These are phyloP conservation scores for Trichoderma koningiopsis DNA, from an alignment of 2,329 filamentous ascomycete genomes.

Conservation along the genomic window DNA sequence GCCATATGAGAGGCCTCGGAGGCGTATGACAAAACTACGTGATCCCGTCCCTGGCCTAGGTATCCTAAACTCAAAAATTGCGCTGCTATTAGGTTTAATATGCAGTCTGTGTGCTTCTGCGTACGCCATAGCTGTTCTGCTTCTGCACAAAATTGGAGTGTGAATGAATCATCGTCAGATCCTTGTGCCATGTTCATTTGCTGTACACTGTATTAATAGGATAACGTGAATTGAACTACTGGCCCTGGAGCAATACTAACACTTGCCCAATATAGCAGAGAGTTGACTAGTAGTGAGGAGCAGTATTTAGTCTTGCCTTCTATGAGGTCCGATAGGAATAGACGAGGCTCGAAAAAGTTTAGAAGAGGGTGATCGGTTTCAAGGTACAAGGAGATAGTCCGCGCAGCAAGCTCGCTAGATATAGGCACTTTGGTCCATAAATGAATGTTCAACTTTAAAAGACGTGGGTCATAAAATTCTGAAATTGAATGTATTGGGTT, in stretches of 20 bases:
- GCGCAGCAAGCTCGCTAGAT: constrained; percentile 36
- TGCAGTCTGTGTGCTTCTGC: constrained; percentile 30
- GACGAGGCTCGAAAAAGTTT: constrained; percentile 39
- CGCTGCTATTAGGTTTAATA: constrained; percentile 37
- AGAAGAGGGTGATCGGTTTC: constrained; percentile 44
- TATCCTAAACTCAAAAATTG: constrained; percentile 40
- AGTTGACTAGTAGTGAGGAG: constrained; percentile 39
- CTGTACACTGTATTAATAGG: constrained; percentile 29
- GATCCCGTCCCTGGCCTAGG: constrained; percentile 41
- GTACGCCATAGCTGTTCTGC: constrained; percentile 35
- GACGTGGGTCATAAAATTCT: no score
- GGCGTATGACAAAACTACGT: constrained; percentile 38
- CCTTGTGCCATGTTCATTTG: constrained; percentile 42
- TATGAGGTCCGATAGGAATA: constrained; percentile 42
- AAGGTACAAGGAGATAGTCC: constrained; percentile 42
- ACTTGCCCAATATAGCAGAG: constrained; percentile 41
- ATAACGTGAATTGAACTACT: not conserved
- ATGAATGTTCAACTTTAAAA: no score
- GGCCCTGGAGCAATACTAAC: constrained; percentile 28
- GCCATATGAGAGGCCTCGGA: constrained; percentile 37
- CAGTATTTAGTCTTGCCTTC: constrained; percentile 32
- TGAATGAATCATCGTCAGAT: constrained; percentile 26
- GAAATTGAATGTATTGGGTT: no score
- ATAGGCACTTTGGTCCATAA: constrained; percentile 41
- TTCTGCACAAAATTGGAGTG: constrained; percentile 32